Conservation (phyloP, 78 protist genomes). For the Pigoraptor vietnamica region DNA sequence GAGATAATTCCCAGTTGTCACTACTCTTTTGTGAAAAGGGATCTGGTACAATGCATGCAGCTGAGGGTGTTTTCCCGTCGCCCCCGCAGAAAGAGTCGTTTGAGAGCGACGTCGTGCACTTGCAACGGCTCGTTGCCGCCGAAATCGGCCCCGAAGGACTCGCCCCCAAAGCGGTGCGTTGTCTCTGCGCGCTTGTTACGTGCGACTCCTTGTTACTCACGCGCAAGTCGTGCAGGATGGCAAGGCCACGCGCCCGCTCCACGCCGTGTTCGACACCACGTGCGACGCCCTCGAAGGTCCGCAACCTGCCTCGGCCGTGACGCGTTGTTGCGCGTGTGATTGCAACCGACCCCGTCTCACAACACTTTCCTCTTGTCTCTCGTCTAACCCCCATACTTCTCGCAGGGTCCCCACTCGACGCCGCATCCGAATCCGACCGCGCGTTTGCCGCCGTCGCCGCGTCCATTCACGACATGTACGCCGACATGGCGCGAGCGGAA, state of each 20-base stretch:
- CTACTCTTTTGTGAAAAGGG: not conserved
- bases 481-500: not conserved
- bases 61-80: not conserved
- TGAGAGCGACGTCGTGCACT: not conserved
- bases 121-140: not conserved
- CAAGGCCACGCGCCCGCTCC: not conserved
- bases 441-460: not conserved
- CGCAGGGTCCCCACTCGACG: not conserved
- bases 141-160: not conserved
- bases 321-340: no score
- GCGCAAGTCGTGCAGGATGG: not conserved
- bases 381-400: not conserved
- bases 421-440: not conserved
- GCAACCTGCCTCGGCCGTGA: not conserved
- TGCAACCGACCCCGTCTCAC: no score
- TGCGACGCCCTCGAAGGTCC: not conserved
- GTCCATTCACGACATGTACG: not conserved
- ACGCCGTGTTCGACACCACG: not conserved
- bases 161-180: not conserved
- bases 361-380: no score
- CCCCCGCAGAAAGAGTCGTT: not conserved
- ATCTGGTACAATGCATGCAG: not conserved
- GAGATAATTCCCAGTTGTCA: not conserved
- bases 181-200: not conserved
- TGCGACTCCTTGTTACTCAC: not conserved